A percentile compares a stretch with the other conserved stretches of the same genome.
These are phyloP conservation scores for Plasmodium coatneyi DNA, from an alignment of 169 alveolate genomes.

Conservation along the genomic window DNA sequence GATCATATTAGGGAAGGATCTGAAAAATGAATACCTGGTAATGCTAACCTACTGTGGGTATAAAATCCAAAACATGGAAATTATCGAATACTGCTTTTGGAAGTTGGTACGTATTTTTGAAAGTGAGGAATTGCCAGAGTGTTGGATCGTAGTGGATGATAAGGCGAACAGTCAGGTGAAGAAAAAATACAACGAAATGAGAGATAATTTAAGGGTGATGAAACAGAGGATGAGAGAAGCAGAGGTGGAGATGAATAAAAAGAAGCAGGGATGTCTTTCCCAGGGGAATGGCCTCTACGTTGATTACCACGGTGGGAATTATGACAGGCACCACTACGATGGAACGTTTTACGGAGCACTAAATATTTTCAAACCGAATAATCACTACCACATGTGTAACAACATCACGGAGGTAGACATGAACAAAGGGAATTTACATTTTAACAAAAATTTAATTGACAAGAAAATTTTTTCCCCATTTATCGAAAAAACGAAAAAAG, in stretches of 20 bases:
- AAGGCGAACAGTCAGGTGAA: conserved; percentile 3
- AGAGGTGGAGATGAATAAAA: neutral
- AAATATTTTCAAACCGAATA: neutral
- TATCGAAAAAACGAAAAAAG: conserved; percentile 36
- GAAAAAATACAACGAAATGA: conserved; percentile 38
- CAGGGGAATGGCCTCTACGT: neutral
- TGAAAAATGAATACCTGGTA: conserved; percentile 49
- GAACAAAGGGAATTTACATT: conserved; percentile 47
- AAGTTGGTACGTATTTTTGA: conserved; percentile 46
- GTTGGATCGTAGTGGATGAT: conserved; percentile 31
- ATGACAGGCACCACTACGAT: neutral
- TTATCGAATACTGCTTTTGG: conserved; percentile 60
- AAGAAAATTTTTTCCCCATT: conserved; percentile 31
- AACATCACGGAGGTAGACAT: conserved; percentile 37
- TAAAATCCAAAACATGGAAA: conserved; percentile 40
- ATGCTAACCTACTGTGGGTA: conserved; percentile 71
- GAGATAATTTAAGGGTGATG: neutral
- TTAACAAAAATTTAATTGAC: conserved; percentile 65
- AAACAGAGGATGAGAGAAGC: neutral
- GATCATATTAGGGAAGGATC: neutral
- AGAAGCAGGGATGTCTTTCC: neutral
- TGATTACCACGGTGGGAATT: neutral
- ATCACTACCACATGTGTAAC: neutral
- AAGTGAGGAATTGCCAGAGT: conserved; percentile 20
- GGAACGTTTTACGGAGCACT: conserved; percentile 44